Conservation (phyloP, 1,284 basidiomycete genomes). For the Papiliotrema terrestris region DNA sequence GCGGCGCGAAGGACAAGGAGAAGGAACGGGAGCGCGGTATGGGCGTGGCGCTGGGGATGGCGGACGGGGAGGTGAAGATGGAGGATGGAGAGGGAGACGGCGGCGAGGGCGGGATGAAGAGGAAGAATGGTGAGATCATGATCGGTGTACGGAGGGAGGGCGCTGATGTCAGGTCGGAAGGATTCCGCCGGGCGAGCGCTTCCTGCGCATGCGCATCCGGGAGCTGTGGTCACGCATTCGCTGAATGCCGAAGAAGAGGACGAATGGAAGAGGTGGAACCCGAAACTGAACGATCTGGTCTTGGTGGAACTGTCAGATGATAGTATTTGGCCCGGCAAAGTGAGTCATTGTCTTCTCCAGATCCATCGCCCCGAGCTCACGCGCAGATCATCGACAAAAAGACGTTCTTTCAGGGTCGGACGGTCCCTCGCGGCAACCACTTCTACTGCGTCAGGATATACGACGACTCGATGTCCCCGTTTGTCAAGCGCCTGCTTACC, state of each 20-base stretch:
- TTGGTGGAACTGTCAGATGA: constrained; percentile 28
- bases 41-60: constrained; percentile 27
- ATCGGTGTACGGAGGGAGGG: neutral
- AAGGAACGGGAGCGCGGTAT: constrained; percentile 16
- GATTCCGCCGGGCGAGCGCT: constrained; percentile 13
- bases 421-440: constrained; percentile 39
- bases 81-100: constrained; percentile 6
- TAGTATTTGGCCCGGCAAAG: constrained; percentile 4
- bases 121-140: too few species aligned
- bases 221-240: constrained; percentile 21
- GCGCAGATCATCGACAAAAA: constrained; percentile 43
- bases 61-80: constrained; percentile 11
- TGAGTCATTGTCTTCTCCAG: neutral
- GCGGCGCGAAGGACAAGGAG: constrained; percentile 6
- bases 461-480: constrained; percentile 32
- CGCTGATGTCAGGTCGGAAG: neutral
- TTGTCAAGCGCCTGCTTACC: constrained; percentile 8
- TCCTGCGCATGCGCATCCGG: constrained; percentile 27
- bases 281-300: constrained; percentile 34
- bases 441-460: constrained; percentile 44
- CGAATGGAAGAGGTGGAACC: constrained; percentile 40
- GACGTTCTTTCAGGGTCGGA: constrained; percentile 39
- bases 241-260: constrained; percentile 31
- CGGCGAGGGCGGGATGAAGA: neutral
- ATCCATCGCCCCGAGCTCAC: neutral